Conservation (phyloP, 257 asterid species). For the Forsythia suspensa region DNA sequence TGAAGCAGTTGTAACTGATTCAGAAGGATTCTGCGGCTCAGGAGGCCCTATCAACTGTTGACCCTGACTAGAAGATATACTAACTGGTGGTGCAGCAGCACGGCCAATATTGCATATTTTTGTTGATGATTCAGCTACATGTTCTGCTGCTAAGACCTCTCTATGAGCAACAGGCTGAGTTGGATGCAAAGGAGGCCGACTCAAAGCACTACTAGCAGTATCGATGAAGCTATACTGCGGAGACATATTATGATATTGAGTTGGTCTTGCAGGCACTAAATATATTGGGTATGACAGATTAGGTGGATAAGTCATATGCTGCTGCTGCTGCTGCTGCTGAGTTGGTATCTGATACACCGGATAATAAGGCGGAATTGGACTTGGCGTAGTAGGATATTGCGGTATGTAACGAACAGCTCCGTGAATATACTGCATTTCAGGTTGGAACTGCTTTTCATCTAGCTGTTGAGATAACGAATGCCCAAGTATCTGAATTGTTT, state of each 20-base stretch:
- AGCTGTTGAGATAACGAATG: slow-evolving; percentile 49
- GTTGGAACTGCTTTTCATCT: slow-evolving; percentile 51
- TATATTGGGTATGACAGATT: slow-evolving; percentile 69
- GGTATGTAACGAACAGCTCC: slow-evolving; percentile 55
- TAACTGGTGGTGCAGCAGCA: slow-evolving; percentile 31
- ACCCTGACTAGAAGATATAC: slow-evolving; percentile 38
- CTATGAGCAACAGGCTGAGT: slow-evolving; percentile 37
- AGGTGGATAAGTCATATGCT: slow-evolving; percentile 39
- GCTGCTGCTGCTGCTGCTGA: slow-evolving; percentile 47
- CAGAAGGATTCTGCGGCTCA: slow-evolving; percentile 43
- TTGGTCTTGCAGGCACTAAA: slow-evolving; percentile 47
- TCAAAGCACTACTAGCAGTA: slow-evolving; percentile 26
- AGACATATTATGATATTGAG: slow-evolving; percentile 55
- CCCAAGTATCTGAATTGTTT: slow-evolving; percentile 41
- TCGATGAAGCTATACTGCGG: slow-evolving; percentile 37
- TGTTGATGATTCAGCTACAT: slow-evolving; percentile 41
- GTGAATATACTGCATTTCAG: slow-evolving; percentile 55
- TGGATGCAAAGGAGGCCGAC: slow-evolving; percentile 54
- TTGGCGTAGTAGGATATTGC: slow-evolving; percentile 44
- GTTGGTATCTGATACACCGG: slow-evolving; percentile 70
- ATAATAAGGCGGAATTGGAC: slow-evolving; percentile 58
- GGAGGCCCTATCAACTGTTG: slow-evolving; percentile 38
- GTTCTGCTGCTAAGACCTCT: slow-evolving; percentile 42
- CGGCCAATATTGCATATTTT: slow-evolving; percentile 31
- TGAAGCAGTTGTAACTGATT: slow-evolving; percentile 34